Evolutionary conservation across 2,329 filamentous ascomycete genomes (phyloP).

Genomic region (Sporothrix dimorphospora): DNA sequence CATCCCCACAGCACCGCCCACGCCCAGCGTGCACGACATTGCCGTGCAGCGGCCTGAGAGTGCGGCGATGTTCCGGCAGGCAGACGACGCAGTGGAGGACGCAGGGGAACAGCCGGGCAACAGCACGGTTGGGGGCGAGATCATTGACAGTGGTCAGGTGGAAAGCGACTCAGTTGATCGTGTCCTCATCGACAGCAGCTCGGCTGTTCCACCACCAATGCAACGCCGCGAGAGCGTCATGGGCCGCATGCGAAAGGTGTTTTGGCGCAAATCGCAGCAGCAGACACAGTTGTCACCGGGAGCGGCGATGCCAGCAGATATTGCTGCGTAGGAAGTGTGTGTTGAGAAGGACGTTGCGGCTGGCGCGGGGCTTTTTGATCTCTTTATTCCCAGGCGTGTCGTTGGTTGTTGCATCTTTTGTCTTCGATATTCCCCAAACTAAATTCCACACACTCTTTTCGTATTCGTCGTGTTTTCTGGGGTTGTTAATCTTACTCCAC

Average conservation of each 20-base stretch:
- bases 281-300: background rate
- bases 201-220: background rate
- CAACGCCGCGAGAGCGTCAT: constrained; percentile 27
- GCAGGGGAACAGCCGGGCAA: background rate
- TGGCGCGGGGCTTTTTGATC: background rate
- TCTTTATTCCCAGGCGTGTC: background rate
- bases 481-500: no score
- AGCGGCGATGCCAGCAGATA: constrained; percentile 12
- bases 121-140: background rate
- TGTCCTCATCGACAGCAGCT: background rate
- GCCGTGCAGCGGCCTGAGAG: background rate
- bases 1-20: background rate
- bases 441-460: background rate
- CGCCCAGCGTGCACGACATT: background rate
- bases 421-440: background rate
- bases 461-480: no score
- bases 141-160: background rate
- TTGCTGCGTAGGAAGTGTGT: background rate
- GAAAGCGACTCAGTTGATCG: no score
- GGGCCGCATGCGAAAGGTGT: constrained; percentile 28
- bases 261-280: constrained; percentile 25
- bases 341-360: background rate
- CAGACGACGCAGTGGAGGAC: background rate
- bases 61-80: constrained; percentile 2
- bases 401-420: background rate